Conservation (phyloP, 2,329 filamentous ascomycete species). For the Amphichorda felina region DNA sequence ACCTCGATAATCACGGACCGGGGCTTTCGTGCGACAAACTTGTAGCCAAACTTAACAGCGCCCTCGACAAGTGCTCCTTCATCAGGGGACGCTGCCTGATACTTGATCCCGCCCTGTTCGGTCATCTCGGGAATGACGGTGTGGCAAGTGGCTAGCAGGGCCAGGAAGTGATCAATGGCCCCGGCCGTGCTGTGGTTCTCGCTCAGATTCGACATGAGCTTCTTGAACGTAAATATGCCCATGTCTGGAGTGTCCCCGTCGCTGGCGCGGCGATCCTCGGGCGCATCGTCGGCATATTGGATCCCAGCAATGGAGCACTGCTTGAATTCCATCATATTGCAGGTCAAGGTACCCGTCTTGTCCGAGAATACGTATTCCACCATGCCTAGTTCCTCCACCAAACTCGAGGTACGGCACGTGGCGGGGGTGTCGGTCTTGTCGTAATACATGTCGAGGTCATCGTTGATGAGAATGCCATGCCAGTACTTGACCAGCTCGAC, state of each 20-base stretch:
- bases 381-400: constrained; percentile 95
- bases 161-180: constrained; percentile 68
- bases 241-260: constrained; percentile 66
- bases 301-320: constrained; percentile 88
- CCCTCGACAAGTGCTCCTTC: constrained; percentile 95
- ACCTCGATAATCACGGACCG: constrained; percentile 75
- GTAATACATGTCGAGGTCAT: constrained; percentile 96
- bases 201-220: constrained; percentile 57
- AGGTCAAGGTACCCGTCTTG: constrained; percentile 95
- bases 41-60: constrained; percentile 74
- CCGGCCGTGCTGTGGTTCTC: constrained; percentile 35
- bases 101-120: constrained; percentile 80
- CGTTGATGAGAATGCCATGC: constrained; percentile 95
- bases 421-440: constrained; percentile 90
- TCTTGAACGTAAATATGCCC: constrained; percentile 76
- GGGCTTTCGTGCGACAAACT: constrained; percentile 83
- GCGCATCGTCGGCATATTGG: constrained; percentile 84
- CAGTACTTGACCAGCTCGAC: constrained; percentile 97
- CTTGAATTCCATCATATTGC: constrained; percentile 98
- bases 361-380: constrained; percentile 98
- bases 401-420: constrained; percentile 87
- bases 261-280: constrained; percentile 77
- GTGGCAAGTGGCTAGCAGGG: constrained; percentile 81
- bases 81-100: constrained; percentile 94
- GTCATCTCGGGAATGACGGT: constrained; percentile 91